Percentiles rank a stretch among this genome's conserved stretches.
phyloP scores from a whole-genome alignment of 169 alveolate species.

The Perkinsus olseni region DNA sequence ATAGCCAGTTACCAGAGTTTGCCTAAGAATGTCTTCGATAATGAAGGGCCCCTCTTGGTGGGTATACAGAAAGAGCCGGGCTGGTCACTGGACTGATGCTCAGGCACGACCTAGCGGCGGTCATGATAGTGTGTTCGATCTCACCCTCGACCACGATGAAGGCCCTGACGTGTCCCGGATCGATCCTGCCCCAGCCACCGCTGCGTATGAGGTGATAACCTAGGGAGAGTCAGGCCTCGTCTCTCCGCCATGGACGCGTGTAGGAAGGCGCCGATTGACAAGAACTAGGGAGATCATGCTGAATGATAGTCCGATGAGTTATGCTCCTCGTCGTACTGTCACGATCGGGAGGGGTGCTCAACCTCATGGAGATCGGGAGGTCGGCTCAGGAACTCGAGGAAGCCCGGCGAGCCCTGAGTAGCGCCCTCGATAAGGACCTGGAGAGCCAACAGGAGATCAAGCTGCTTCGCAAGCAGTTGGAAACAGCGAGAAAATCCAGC shows the following conservation, averaged over 20 bases:
- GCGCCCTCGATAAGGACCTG: neutral
- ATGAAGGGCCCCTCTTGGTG: no score
- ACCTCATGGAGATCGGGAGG: no score
- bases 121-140: neutral
- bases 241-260: no score
- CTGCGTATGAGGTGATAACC: neutral
- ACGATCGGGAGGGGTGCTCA: no score
- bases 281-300: no score
- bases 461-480: neutral
- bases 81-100: neutral
- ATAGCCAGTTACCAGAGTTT: neutral
- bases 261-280: no score
- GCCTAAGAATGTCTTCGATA: no score
- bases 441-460: neutral
- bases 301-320: no score
- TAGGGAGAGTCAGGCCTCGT: no score
- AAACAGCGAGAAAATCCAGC: neutral
- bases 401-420: neutral
- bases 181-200: neutral
- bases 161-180: neutral
- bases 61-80: neutral
- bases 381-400: neutral
- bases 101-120: neutral
- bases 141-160: neutral
- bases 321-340: no score